Evolutionary conservation across 176 grass and related monocot species (phyloP), one percentile per base, ranked within the genome.

Genomic region (Raddia distichophylla): DNA sequence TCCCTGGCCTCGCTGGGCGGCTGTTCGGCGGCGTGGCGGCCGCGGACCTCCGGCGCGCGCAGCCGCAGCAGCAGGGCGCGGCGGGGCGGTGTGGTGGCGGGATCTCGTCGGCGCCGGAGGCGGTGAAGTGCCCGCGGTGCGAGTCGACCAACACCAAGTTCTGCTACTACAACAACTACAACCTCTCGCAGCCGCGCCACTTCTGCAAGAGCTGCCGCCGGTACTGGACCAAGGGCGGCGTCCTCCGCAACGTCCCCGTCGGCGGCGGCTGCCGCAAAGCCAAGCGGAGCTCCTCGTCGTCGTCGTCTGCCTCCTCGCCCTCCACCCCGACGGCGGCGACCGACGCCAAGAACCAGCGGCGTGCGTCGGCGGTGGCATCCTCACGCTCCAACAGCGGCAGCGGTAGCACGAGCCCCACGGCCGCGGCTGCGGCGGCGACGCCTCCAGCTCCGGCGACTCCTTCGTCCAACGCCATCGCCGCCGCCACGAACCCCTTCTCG

Each of bases 91-190:
- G 83, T 60, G 78, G 78, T 59, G 78, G 78, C 43, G 78, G 33
- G 17, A 40, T 64, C 1, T 69, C 52, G 7, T 43, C 40, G 60
- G 7, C 77, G 20, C 33, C 63, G 1, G 89, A 91, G 82, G 92
- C 89, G 14, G 80, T 94, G 9, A 94, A 91, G 91, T 97, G 94
- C 80, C 94, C 94, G 40, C 87, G 94, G 35, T 97, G 94, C 63
- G 94, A 97, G 43, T 97, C 94, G 10, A 90, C 91, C 52, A 91
- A 94, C 90, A 97, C 95, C 75, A 97, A 97, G 82, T 97, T 97
- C 92, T 98, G 95, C 81, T 98, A 98, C 88, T 98, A 94, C 88
- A 98, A 98, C 90, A 98, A 98, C 77, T 93, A 98, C 86, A 97
- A 92, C 87, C 74, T 94, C 5, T 90, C 92, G 46, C 94, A 97